Percentiles rank a stretch among this genome's conserved stretches.
Evolutionary conservation across 768 basidiomycete species (phyloP).

Genomic region (Butyriboletus loyo): DNA sequence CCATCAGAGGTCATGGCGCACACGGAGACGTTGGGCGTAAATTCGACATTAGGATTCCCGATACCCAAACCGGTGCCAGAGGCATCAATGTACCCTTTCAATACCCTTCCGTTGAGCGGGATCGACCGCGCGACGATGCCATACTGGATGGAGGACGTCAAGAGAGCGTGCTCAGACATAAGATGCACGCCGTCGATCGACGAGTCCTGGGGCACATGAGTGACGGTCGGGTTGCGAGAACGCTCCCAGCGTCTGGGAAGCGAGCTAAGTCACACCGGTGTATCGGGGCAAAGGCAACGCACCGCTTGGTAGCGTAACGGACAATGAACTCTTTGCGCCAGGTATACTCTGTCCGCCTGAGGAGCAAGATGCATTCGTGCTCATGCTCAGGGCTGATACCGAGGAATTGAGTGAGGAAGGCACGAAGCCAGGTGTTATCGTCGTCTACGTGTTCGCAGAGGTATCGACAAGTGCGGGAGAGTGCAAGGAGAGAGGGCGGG

Average conservation of each 20-base stretch:
- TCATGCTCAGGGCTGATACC: conserved; percentile 64
- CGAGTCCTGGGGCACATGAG: conserved; percentile 63
- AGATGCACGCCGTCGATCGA: conserved; percentile 57
- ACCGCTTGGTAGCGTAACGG: conserved; percentile 57
- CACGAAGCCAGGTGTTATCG: conserved; percentile 78
- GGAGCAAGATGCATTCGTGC: conserved; percentile 43
- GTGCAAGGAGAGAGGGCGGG: conserved; percentile 56
- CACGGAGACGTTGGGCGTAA: conserved; percentile 61
- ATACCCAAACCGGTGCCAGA: conserved; percentile 56
- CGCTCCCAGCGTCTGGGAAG: conserved; percentile 63
- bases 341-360: conserved; percentile 53
- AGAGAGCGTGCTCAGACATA: conserved; percentile 52
- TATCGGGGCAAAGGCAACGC: conserved; percentile 7
- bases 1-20: conserved; percentile 61
- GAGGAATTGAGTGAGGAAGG: conserved; percentile 66
- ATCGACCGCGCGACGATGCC: conserved; percentile 73
- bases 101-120: conserved; percentile 64
- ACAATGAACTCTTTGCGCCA: conserved; percentile 73
- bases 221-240: conserved; percentile 55
- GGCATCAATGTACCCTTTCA: conserved; percentile 68
- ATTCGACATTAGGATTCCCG: conserved; percentile 75
- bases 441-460: conserved; percentile 67
- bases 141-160: conserved; percentile 62
- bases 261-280: not conserved
- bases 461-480: conserved; percentile 49